Percentiles rank a stretch among this genome's conserved stretches.
phyloP scores from a whole-genome alignment of 2,329 filamentous ascomycete genomes.

The Thelonectria olida region DNA sequence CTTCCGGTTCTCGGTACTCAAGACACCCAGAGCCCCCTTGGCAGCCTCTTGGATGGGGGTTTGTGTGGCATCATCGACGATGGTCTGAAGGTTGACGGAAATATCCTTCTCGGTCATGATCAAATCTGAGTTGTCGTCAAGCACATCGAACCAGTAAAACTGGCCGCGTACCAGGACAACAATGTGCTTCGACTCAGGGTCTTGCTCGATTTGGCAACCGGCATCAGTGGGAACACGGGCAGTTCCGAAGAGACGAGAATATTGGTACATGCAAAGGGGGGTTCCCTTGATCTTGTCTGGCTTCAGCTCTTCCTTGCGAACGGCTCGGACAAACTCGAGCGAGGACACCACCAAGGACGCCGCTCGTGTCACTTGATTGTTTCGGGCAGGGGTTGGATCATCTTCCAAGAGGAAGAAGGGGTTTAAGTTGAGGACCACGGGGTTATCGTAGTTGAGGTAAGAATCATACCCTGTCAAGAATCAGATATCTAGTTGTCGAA shows the following conservation, averaged over 20 bases:
- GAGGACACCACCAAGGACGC: slow-evolving; percentile 92
- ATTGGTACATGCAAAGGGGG: slow-evolving; percentile 98
- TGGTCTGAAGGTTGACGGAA: slow-evolving; percentile 88
- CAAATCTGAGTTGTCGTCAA: slow-evolving; percentile 92
- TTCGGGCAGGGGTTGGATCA: slow-evolving; percentile 93
- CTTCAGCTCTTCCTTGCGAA: slow-evolving; percentile 90
- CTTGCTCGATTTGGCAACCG: slow-evolving; percentile 95
- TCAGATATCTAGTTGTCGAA: background rate
- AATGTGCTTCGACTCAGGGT: slow-evolving; percentile 91
- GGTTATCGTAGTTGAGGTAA: slow-evolving; percentile 97
- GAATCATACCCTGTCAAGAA: slow-evolving; percentile 89
- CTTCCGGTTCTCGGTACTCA: slow-evolving; percentile 96
- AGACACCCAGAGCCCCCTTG: slow-evolving; percentile 91
- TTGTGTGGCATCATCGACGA: slow-evolving; percentile 89
- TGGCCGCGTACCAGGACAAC: slow-evolving; percentile 94
- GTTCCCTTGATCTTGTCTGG: slow-evolving; percentile 86
- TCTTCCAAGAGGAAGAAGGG: slow-evolving; percentile 98
- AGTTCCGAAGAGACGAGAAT: slow-evolving; percentile 93
- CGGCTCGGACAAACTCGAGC: slow-evolving; percentile 90
- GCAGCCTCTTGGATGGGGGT: slow-evolving; percentile 93
- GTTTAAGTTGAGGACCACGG: slow-evolving; percentile 96
- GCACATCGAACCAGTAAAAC: slow-evolving; percentile 98
- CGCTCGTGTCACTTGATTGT: slow-evolving; percentile 94
- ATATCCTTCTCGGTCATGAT: slow-evolving; percentile 98
- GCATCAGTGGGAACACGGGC: slow-evolving; percentile 93